phyloP scores from a whole-genome alignment of 108 stramenopile species.

The Cyclostephanos invisitatus region DNA sequence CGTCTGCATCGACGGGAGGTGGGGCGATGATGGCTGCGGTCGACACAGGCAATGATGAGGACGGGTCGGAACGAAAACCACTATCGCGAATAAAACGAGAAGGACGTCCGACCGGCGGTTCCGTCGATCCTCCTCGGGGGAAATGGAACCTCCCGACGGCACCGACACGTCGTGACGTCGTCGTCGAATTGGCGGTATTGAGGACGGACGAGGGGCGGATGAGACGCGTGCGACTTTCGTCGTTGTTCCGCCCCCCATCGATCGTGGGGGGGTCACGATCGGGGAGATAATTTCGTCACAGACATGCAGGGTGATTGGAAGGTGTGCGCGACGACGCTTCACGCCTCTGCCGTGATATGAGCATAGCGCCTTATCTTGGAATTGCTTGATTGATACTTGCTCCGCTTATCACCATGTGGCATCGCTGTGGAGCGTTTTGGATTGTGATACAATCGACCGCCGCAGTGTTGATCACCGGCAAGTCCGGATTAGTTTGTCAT shows the following conservation, averaged over 20 bases:
- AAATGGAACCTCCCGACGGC: conserved; percentile 12
- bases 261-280: neutral
- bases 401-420: too few species aligned
- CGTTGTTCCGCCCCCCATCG: conserved; percentile 7
- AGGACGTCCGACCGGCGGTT: neutral
- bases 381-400: too few species aligned
- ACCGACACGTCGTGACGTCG: conserved; percentile 7
- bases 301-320: too few species aligned
- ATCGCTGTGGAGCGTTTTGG: too few species aligned
- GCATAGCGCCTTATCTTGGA: too few species aligned
- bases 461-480: too few species aligned
- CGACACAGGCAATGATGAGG: neutral
- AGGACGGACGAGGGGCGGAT: conserved; percentile 30
- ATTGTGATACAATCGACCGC: too few species aligned
- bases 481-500: too few species aligned
- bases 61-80: neutral
- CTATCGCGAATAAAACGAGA: too few species aligned
- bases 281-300: too few species aligned
- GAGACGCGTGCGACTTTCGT: conserved; percentile 42
- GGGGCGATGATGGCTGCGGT: neutral
- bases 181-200: conserved; percentile 46
- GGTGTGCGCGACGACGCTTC: too few species aligned
- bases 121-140: neutral
- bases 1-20: neutral
- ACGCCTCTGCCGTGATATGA: too few species aligned